These are phyloP conservation scores for Nadsonia commutata DNA, from an alignment of 1,139 yeast species.

Conservation along the genomic window DNA sequence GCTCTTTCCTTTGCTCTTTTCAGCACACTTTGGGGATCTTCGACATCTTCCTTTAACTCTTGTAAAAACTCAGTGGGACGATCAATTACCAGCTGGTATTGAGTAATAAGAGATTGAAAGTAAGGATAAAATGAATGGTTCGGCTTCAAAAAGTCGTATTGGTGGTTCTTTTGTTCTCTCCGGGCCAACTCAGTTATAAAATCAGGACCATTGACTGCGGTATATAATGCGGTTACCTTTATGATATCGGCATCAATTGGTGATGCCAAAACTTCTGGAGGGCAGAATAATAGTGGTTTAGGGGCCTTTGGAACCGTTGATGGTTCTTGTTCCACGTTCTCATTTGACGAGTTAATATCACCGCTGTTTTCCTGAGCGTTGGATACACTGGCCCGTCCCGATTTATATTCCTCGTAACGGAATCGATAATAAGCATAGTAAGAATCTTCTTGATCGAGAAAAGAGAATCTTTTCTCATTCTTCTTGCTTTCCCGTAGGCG, in stretches of 20 bases:
- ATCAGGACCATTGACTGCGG: conserved; percentile 38
- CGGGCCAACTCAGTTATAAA: conserved; percentile 30
- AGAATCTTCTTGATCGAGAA: conserved; percentile 39
- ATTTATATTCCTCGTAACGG: conserved; percentile 19
- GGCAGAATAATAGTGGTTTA: conserved; percentile 32
- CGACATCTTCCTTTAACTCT: conserved; percentile 13
- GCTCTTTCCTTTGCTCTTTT: conserved; percentile 44
- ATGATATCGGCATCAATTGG: conserved; percentile 52
- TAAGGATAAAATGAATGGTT: conserved; percentile 46
- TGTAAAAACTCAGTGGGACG: conserved; percentile 12
- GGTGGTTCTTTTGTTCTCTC: conserved; percentile 31
- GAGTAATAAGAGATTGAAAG: conserved; percentile 38
- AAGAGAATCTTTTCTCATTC: conserved; percentile 43
- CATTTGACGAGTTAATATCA: conserved; percentile 4
- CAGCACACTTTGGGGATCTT: conserved; percentile 27
- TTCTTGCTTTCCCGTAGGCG: conserved; percentile 36
- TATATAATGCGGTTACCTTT: conserved; percentile 57
- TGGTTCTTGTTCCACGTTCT: conserved; percentile 5
- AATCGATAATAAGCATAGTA: conserved; percentile 44
- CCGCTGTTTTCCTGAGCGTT: conserved; percentile 6
- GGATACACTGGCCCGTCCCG: conserved; percentile 10
- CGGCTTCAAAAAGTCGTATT: conserved; percentile 53
- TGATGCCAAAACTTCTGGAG: conserved; percentile 41
- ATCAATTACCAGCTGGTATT: conserved; percentile 35
- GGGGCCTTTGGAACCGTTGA: conserved; percentile 22